Evolutionary conservation across 2,329 filamentous ascomycete genomes (phyloP), one percentile per base, ranked within the genome.

Genomic region (Colletotrichum melonis): DNA sequence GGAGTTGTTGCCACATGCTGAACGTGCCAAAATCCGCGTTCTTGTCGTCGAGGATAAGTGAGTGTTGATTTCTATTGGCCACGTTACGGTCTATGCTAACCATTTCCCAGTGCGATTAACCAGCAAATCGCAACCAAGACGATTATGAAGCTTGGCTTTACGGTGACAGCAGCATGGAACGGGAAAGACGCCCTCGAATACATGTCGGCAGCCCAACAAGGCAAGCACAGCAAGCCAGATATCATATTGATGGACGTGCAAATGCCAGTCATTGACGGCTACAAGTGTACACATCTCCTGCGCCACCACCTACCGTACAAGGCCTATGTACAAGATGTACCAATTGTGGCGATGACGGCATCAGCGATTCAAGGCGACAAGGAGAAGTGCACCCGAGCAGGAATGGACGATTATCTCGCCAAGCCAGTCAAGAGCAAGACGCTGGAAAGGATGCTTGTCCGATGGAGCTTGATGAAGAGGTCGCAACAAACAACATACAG

Each of bases 21-120:
- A 94, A 67, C 87, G 94, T 67, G 85, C 88, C 67, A 88, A 90
- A 49, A 87, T 92, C 6, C 90, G 94, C 60, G 86, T 96, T n/a
- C 82, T 96, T 24, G 90, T 97, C 1, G 94, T 95, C 2, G 94
- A 96, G 82, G 94, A 96, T 79, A 95, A 95, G 90, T 91, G 84
- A 85, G 90, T 86, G 22, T 8, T 12, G 12, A 55, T 52, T 1
- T 12, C 16, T 7, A 14, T 6, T 24, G 55, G 30, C 24, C 3
- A 26, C 19, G 22, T 46, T 24, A 11, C 12, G 4, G 11, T 16
- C 52, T 14, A 16, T 12, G 26, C 75, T 77, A 76, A 78, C 32
- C n/a, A 28, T 75, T 7, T 16, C 0, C 35, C 42, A 89, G 86
- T 77, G 85, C 88, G 2, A 92, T 93, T 74, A 94, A 94, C 76